These are phyloP conservation scores for Diaporthe citriasiana DNA, from an alignment of 2,329 filamentous ascomycete species.

Conservation along the genomic window DNA sequence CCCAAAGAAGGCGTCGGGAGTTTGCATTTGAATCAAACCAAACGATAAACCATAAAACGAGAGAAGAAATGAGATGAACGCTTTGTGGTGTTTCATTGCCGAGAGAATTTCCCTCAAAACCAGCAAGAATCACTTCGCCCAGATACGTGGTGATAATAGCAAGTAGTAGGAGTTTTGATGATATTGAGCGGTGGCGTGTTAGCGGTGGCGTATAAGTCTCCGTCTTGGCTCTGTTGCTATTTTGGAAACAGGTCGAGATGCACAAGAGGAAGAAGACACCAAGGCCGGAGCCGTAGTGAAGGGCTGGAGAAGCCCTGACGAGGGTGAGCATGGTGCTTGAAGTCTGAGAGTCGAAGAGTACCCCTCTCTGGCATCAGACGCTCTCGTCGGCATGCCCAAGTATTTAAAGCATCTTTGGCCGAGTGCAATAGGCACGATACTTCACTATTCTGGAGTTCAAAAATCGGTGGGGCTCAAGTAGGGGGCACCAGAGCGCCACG, in stretches of 20 bases:
- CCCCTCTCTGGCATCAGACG: background rate
- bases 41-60: background rate
- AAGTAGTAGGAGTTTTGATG: background rate
- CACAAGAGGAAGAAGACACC: slow-evolving; percentile 1
- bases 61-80: background rate
- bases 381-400: background rate
- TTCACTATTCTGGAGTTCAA: background rate
- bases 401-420: slow-evolving; percentile 3
- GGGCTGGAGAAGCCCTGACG: slow-evolving; percentile 3
- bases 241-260: background rate
- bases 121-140: background rate
- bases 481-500: no score
- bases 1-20: background rate
- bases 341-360: background rate
- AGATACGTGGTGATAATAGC: slow-evolving; percentile 3
- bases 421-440: background rate
- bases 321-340: background rate
- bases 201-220: background rate
- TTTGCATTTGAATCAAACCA: slow-evolving; percentile 1
- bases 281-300: slow-evolving; percentile 9
- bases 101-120: background rate
- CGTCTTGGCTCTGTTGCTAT: background rate
- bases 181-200: background rate
- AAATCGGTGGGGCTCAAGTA: background rate
- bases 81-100: background rate